These are phyloP conservation scores for Colletotrichum siamense DNA, from an alignment of 2,329 filamentous ascomycete genomes.

Conservation along the genomic window DNA sequence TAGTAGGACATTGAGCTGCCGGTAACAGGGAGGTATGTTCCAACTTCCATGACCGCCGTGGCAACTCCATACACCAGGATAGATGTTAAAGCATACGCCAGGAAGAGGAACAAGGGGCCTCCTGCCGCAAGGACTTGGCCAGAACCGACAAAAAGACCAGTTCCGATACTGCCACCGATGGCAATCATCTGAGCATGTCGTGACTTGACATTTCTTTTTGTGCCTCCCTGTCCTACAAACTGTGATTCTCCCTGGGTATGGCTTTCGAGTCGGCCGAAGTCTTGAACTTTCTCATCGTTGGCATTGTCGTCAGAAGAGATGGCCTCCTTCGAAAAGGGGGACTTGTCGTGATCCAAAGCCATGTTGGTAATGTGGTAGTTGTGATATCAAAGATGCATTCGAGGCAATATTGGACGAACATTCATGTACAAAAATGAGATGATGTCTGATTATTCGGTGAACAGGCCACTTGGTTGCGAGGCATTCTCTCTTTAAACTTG, in stretches of 20 bases:
- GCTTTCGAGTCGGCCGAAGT: not conserved
- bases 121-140: conserved; percentile 42
- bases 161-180: conserved; percentile 52
- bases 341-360: not conserved
- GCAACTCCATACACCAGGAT: conserved; percentile 50
- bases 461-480: not conserved
- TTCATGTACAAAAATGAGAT: not conserved
- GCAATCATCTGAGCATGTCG: conserved; percentile 52
- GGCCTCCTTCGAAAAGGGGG: not conserved
- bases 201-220: conserved; percentile 35
- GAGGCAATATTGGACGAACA: not conserved
- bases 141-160: conserved; percentile 52
- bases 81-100: conserved; percentile 47
- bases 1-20: conserved; percentile 54
- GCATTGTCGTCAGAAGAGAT: not conserved
- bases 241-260: not conserved
- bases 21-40: conserved; percentile 55
- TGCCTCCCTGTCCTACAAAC: not conserved
- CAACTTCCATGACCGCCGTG: conserved; percentile 54
- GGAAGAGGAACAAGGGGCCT: conserved; percentile 46
- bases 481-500: not conserved
- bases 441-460: not conserved
- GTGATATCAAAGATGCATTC: not conserved
- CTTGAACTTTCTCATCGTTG: not conserved
- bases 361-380: not conserved